Evolutionary conservation across 1,284 basidiomycete species (phyloP), one percentile per base, ranked within the genome.

Genomic region (Sutorius eximius): DNA sequence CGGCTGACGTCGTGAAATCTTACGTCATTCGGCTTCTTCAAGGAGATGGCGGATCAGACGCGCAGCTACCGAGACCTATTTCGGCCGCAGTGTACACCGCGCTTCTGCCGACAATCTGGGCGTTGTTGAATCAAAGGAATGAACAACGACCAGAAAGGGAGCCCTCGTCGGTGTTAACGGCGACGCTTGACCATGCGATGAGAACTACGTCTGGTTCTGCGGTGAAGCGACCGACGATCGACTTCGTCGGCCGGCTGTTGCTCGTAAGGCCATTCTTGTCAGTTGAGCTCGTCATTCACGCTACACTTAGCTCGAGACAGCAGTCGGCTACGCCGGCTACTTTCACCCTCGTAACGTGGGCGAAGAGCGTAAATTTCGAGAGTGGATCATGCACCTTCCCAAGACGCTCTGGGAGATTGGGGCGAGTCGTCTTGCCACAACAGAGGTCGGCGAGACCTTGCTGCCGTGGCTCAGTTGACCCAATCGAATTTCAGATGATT

Each of bases 341-440:
- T 83, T 89, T 61, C 70, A 70, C 11, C 61, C 79, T 38, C 61
- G 63, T 20, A 62, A 66, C 46, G 54, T 64, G 32, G 69, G 66
- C 7, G 69, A 74, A 33, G 68, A 73, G 43, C 61, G 71, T 36
- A 74, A 71, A 55, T 71, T 87, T 32, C 75, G 82, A 52, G 80
- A 83, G 29, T 90, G 90, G 89, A 55, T 88, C 18, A 63, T 77
- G 12, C 81, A 86, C 58, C 77, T 95, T 37, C 91, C 93, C 0
- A 86, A 84, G 67, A 80, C 80, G 9, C 75, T 96, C 2, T 96
- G 94, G 93, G 93, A 96, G 71, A 71, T 91, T 8, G 87, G 87
- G 1, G 72, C 73, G 15, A 81, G 73, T 47, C 82, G 90, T 62
- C 65, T 81, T 10, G 60, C 68, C 3, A 73, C 79, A 6, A 83